Base-by-base conservation (phyloP, 768 basidiomycete species). In the Dentipellis sp. region DNA sequence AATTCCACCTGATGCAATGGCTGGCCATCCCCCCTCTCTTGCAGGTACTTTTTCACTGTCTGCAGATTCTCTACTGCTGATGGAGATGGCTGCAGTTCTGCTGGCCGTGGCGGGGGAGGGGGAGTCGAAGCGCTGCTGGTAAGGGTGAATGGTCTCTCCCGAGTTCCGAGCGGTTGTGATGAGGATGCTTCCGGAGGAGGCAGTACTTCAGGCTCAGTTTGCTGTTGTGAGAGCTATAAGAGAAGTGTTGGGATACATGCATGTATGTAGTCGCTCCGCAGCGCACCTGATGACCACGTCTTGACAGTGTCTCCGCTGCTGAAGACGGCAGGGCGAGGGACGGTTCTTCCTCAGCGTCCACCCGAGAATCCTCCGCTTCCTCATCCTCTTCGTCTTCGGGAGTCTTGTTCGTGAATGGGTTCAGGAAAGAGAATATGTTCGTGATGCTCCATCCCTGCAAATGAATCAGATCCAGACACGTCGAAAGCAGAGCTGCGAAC, bases 1-100 rank as follows among this genome's bases (percentile, higher is more conserved):
- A 76, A 71, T 64, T 84, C 83, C 9, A 78, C 73, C 4, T 73
- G 68, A 53, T 76, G 79, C 16, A 84, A 72, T 21, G 74, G 71
- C 52, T 73, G 70, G 23, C 76, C 78, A 6, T 70, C 72, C 19
- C 52, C 53, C 56, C 76, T 76, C 59, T 77, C 72, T 17, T 70
- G 68, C 53, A 84, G 66, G 63, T 79, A 82, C 17, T 71, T 68
- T 40, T 71, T 72, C 53, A 81, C 77, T 12, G 73, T 71, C 48
- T 79, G 74, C 10, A 82, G 67, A 57, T 81, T 77, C 56, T 71
- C 69, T 17, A 68, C 68, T 9, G 79, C 68, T 9, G 73, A 72
- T 12, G 66, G 64, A 7, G 58, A 58, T 19, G 48, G 17, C 10
- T 53, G 47, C 14, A 52, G 17, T 16, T 40, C 46, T 39, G 50